These are phyloP conservation scores for Herpetomonas samuelpessoai DNA, from an alignment of 208 protist species.

Conservation along the genomic window DNA sequence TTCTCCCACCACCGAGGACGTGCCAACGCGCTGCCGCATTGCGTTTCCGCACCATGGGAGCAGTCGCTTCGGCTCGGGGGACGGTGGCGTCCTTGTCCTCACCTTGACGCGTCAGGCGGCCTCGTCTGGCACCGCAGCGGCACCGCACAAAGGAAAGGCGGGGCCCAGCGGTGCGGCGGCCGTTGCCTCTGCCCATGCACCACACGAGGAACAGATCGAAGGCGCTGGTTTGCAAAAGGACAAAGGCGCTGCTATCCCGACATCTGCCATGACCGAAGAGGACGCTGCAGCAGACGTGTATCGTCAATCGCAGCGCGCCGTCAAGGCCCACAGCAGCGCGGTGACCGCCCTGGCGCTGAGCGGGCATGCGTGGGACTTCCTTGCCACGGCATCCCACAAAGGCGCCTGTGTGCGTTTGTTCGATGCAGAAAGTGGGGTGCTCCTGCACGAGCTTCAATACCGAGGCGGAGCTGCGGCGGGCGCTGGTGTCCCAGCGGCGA, in stretches of 20 bases:
- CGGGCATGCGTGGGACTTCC: conserved; percentile 29
- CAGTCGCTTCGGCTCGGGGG: not conserved
- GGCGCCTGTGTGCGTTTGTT: conserved; percentile 73
- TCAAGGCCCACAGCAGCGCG: conserved; percentile 31
- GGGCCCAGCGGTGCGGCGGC: too few relatives aligned
- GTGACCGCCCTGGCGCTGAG: conserved; percentile 24
- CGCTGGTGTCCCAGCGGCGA: too few relatives aligned
- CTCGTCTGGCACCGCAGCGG: too few relatives aligned
- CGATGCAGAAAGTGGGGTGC: conserved; percentile 23
- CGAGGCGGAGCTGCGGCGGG: conserved; percentile 26
- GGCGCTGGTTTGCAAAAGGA: not conserved
- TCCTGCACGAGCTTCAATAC: conserved; percentile 47
- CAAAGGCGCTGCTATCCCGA: not conserved
- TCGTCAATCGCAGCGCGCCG: conserved; percentile 12
- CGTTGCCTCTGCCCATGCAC: too few relatives aligned
- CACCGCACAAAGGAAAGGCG: too few relatives aligned
- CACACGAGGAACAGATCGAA: not conserved
- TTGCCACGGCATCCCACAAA: conserved; percentile 52
- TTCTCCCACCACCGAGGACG: conserved; percentile 20
- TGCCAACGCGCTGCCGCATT: too few relatives aligned
- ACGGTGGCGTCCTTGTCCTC: not conserved
- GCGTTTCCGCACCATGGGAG: not conserved
- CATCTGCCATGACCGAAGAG: too few relatives aligned
- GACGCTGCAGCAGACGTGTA: not conserved
- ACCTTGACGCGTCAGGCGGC: too few relatives aligned